A percentile compares a stretch with the other conserved stretches of the same genome.
phyloP scores from a whole-genome alignment of 495 filamentous ascomycete genomes.

The Aspergillus affinis region DNA sequence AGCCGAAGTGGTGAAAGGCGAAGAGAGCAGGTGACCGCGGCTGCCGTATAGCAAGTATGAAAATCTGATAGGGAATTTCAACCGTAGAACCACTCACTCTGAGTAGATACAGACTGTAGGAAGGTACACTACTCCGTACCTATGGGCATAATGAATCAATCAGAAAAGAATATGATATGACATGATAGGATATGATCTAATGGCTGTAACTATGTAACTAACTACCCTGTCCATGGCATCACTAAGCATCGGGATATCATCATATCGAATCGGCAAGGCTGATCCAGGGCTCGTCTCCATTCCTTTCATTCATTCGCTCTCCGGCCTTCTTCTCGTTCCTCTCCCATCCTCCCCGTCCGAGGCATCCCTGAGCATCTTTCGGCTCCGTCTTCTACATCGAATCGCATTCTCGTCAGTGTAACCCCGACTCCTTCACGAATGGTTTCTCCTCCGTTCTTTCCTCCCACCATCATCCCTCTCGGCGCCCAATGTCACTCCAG shows the following conservation, averaged over 20 bases:
- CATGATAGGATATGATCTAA: too few relatives aligned
- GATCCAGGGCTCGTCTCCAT: background rate
- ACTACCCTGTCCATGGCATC: background rate
- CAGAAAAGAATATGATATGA: too few relatives aligned
- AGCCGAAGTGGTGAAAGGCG: background rate
- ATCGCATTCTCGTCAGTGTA: background rate
- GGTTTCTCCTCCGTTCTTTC: too few relatives aligned
- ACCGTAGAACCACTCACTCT: background rate
- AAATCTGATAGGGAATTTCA: too few relatives aligned
- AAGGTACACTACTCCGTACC: too few relatives aligned
- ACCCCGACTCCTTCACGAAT: background rate
- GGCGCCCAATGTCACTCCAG: background rate
- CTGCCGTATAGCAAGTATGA: too few relatives aligned
- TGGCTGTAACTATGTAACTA: background rate
- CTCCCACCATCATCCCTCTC: too few relatives aligned
- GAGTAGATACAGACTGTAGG: too few relatives aligned
- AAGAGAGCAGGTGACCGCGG: background rate
- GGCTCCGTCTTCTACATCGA: background rate
- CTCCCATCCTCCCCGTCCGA: background rate
- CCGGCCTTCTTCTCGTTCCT: background rate
- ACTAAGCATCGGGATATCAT: background rate
- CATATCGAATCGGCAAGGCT: background rate
- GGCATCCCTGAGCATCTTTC: background rate
- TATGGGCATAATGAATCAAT: too few relatives aligned
- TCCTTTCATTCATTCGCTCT: background rate